These are phyloP conservation scores for Sporisorium exsertum DNA, from an alignment of 1,284 basidiomycete species.

Conservation along the genomic window DNA sequence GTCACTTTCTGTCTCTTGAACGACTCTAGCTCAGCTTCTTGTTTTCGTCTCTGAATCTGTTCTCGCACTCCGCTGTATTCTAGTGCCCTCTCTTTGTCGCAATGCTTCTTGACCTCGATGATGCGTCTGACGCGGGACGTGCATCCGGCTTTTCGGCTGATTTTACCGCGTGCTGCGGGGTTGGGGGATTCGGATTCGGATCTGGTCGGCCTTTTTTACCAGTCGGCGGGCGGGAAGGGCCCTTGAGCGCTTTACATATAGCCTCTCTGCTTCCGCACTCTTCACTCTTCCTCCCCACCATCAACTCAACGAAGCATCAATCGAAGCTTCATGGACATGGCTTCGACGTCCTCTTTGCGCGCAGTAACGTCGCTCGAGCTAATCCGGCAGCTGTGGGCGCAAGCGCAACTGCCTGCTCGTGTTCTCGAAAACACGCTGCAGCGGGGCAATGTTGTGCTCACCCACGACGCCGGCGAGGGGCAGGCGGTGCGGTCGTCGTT, in stretches of 20 bases:
- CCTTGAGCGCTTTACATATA: no score
- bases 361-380: constrained; percentile 1
- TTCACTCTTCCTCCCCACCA: not conserved
- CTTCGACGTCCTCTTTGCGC: not conserved
- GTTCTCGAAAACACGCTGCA: constrained; percentile 22
- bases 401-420: constrained; percentile 1
- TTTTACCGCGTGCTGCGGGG: no score
- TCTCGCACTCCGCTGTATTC: not conserved
- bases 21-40: no score
- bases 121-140: no score
- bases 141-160: no score
- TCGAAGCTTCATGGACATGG: not conserved
- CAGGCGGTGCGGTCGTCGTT: constrained; percentile 26
- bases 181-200: not conserved
- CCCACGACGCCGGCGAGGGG: constrained; percentile 5
- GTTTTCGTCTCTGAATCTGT: not conserved
- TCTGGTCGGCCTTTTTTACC: not conserved
- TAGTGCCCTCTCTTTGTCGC: not conserved
- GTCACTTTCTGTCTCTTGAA: no score
- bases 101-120: not conserved
- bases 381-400: constrained; percentile 24
- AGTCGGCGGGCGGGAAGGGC: not conserved
- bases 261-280: no score
- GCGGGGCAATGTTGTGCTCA: constrained; percentile 5
- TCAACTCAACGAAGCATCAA: no score